Percentiles rank a stretch among this genome's conserved stretches.
These are phyloP conservation scores for Dimargaris cristalligena DNA, from an alignment of 192 early-diverging fungal genomes.

Conservation along the genomic window DNA sequence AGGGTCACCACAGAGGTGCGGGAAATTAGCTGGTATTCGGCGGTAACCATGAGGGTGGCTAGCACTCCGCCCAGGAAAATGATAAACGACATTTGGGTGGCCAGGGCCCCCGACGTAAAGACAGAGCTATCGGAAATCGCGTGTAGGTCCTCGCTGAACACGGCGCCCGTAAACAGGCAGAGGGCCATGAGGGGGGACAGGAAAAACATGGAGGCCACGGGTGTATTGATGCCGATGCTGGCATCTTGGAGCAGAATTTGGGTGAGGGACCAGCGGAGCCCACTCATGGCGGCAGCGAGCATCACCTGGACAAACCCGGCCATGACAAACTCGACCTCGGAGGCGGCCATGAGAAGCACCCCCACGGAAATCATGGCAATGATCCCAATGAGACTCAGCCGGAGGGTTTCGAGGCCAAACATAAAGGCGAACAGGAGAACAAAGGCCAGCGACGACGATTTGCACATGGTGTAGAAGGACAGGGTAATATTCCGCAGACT, in stretches of 20 bases:
- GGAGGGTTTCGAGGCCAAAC: conserved; percentile 69
- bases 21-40: conserved; percentile 71
- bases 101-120: conserved; percentile 12
- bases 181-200: conserved; percentile 64
- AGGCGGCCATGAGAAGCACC: conserved; percentile 72
- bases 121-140: conserved; percentile 4
- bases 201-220: conserved; percentile 68
- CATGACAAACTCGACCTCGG: conserved; percentile 64
- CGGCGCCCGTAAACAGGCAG: conserved; percentile 43
- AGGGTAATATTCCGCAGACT: conserved; percentile 75
- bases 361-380: conserved; percentile 68
- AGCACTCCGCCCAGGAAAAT: conserved; percentile 63
- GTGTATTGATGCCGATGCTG: conserved; percentile 69
- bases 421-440: conserved; percentile 83
- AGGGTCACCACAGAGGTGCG: conserved; percentile 71
- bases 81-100: conserved; percentile 15
- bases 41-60: conserved; percentile 76
- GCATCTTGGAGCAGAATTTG: conserved; percentile 63
- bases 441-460: conserved; percentile 54
- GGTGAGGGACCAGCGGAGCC: conserved; percentile 82
- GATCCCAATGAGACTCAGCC: conserved; percentile 46
- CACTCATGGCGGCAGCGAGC: conserved; percentile 59
- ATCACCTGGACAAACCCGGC: conserved; percentile 65
- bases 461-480: conserved; percentile 85
- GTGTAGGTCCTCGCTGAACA: conserved; percentile 40